A percentile compares a stretch with the other conserved stretches of the same genome.
Conservation (phyloP, 2,329 filamentous ascomycete genomes). For the Parastagonospora nodorum region DNA sequence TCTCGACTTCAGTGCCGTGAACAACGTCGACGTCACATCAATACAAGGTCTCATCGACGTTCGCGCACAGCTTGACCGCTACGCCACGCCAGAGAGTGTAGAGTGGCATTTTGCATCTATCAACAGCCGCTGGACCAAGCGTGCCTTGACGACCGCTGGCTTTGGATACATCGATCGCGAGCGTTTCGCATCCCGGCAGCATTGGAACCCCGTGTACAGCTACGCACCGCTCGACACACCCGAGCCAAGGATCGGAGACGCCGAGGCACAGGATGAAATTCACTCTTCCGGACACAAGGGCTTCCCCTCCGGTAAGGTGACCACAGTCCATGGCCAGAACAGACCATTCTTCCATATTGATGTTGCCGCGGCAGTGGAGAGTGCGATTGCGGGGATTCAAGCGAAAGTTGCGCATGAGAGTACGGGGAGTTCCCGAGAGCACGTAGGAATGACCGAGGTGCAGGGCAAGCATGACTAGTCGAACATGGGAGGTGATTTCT, state of each 20-base stretch:
- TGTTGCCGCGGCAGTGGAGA: slow-evolving; percentile 84
- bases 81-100: slow-evolving; percentile 77
- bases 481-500: background rate
- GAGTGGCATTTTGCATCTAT: slow-evolving; percentile 97
- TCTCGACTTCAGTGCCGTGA: slow-evolving; percentile 90
- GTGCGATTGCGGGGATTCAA: slow-evolving; percentile 80
- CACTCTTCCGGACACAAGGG: slow-evolving; percentile 15
- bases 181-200: slow-evolving; percentile 56
- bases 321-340: slow-evolving; percentile 83
- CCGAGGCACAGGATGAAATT: slow-evolving; percentile 31
- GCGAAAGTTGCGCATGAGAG: slow-evolving; percentile 23
- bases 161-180: slow-evolving; percentile 73
- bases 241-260: slow-evolving; percentile 64
- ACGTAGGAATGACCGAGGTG: slow-evolving; percentile 12
- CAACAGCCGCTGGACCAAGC: slow-evolving; percentile 92
- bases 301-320: slow-evolving; percentile 50
- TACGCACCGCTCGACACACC: slow-evolving; percentile 82
- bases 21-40: slow-evolving; percentile 91
- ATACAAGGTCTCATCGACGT: slow-evolving; percentile 93
- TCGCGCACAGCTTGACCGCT: slow-evolving; percentile 88
- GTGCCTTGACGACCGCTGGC: slow-evolving; percentile 81
- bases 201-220: slow-evolving; percentile 93
- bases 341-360: slow-evolving; percentile 93
- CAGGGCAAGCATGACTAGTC: slow-evolving; percentile 20
- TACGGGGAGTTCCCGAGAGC: slow-evolving; percentile 17